These are phyloP conservation scores for Trichodelitschia bisporula DNA, from an alignment of 495 filamentous ascomycete genomes.

Conservation along the genomic window DNA sequence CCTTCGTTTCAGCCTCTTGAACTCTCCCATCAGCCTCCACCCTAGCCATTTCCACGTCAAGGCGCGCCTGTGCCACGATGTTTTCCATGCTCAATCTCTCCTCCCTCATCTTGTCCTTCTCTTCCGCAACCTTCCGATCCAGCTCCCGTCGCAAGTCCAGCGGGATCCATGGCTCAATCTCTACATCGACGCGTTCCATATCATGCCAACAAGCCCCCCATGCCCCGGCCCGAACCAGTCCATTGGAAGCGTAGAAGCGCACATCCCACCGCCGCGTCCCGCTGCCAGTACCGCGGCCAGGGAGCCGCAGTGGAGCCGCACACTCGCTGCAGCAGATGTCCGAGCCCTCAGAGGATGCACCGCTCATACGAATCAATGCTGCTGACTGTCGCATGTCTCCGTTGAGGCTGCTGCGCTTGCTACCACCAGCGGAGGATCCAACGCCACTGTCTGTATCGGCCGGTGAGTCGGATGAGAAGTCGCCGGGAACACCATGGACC, in stretches of 20 bases:
- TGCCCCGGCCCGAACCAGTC: conserved; percentile 70
- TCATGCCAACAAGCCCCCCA: conserved; percentile 90
- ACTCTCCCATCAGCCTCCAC: not conserved
- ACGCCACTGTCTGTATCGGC: not conserved
- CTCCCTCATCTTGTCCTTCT: conserved; percentile 2
- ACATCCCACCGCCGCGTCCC: conserved; percentile 46
- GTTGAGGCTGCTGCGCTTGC: conserved; percentile 8
- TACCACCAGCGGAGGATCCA: conserved; percentile 4
- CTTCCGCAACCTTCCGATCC: conserved; percentile 7
- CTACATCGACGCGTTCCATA: conserved; percentile 93
- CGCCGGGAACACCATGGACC: conserved; percentile 7
- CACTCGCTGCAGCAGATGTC: conserved; percentile 12
- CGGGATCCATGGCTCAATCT: conserved; percentile 51
- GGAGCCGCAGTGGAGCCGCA: conserved; percentile 8
- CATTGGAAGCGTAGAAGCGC: conserved; percentile 80
- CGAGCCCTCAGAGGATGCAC: too few relatives aligned
- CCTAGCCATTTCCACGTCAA: not conserved
- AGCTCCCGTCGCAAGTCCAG: conserved; percentile 20
- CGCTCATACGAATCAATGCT: too few relatives aligned
- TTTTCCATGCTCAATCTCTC: conserved; percentile 8
- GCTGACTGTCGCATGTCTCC: conserved; percentile 3
- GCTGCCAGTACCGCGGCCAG: conserved; percentile 5
- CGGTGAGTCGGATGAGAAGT: conserved; percentile 17
- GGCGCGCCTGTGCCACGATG: not conserved
- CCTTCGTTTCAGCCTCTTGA: conserved; percentile 3